Evolutionary conservation across 2,329 filamentous ascomycete genomes (phyloP), one percentile per base, ranked within the genome.

Genomic region (Sporothrix globosa): DNA sequence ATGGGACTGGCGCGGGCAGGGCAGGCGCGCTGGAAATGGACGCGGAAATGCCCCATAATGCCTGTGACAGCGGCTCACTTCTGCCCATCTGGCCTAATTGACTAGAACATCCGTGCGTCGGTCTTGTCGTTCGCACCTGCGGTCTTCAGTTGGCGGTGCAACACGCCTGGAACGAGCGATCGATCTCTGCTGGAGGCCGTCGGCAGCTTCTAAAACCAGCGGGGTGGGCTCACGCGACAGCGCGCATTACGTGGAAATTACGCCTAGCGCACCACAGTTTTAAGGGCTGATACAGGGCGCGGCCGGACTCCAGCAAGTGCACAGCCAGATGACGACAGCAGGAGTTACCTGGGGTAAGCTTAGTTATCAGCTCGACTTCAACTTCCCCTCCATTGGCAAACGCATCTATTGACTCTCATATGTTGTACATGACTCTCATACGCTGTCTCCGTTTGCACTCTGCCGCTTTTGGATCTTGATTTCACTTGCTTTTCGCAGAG

Each of bases 111-210:
- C 34, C 39, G 11, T 17, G 21, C 21, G 58, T 39, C 41, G 56
- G 52, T 56, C 24, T 21, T 21, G 69, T 21, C 52, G 13, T 34
- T 24, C n/a, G 61, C 30, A 27, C 39, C 48, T 50, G 24, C 52
- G 39, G 17, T 50, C 19, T 27, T n/a, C 44, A 71, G 71, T 72
- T 72, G 71, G 68, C 71, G 41, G 71, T 63, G 65, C 71, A 70
- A 72, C 68, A 58, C 61, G 46, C 63, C 44, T 19, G 46, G 50
- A 56, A 56, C 21, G 34, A 46, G n/a, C 44, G 21, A 67, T 14
- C 34, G 34, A 24, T 30, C 56, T 21, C 58, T 54, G 60, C 58
- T 54, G 68, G 68, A 56, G 60, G 34, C 48, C 58, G 21, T 63
- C 68, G 56, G 50, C 39, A 56, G 24, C 21, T 41, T 13, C 46